A percentile compares a stretch with the other conserved stretches of the same genome.
Evolutionary conservation across 163 green algal genomes (phyloP).

Genomic region (Volvox carteri): DNA sequence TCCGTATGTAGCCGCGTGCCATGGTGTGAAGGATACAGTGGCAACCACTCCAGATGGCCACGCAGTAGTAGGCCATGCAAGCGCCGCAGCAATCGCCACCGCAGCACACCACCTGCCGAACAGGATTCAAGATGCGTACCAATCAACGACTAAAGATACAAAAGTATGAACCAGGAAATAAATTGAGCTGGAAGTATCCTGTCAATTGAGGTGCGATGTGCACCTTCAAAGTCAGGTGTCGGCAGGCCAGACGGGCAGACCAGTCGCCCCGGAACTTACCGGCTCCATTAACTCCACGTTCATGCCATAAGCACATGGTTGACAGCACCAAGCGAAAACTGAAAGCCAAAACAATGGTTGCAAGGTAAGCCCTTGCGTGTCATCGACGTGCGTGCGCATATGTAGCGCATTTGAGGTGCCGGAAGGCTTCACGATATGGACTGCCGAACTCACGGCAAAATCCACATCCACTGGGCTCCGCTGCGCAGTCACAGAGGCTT

Average conservation of each 20-base stretch:
- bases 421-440: too few species aligned
- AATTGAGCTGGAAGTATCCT: too few species aligned
- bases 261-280: too few species aligned
- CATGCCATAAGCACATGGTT: neutral
- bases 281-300: conserved; percentile 11
- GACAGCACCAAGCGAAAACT: conserved; percentile 13
- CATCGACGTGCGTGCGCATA: too few species aligned
- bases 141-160: too few species aligned
- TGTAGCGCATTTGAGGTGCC: too few species aligned
- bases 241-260: neutral
- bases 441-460: conserved; percentile 32
- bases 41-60: neutral
- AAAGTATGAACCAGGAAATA: too few species aligned
- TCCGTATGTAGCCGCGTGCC: neutral
- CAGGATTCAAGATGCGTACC: too few species aligned
- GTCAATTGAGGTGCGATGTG: too few species aligned
- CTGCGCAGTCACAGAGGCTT: neutral
- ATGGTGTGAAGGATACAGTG: conserved; percentile 7
- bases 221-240: too few species aligned
- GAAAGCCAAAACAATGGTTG: too few species aligned
- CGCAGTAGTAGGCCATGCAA: neutral
- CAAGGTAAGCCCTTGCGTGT: too few species aligned
- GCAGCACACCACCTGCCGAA: conserved; percentile 20
- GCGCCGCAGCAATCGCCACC: neutral
- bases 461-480: neutral